Evolutionary conservation across 2,329 filamentous ascomycete genomes (phyloP).

Genomic region (Fusarium transvaalense): DNA sequence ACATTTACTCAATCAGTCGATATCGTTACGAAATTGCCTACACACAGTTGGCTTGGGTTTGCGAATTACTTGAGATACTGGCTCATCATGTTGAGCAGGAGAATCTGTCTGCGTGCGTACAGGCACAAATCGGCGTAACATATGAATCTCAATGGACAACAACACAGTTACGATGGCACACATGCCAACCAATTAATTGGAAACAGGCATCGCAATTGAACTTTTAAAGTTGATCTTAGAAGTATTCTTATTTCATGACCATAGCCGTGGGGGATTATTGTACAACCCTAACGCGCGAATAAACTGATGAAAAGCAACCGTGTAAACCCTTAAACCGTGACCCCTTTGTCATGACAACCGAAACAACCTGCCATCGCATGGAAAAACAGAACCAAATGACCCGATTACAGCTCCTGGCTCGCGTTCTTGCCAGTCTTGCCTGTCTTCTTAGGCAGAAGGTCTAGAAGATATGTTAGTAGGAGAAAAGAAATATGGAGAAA

Average conservation of each 20-base stretch:
- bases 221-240: slow-evolving; percentile 55
- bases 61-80: no score
- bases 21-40: no score
- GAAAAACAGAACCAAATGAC: slow-evolving; percentile 63
- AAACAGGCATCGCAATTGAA: neutral
- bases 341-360: slow-evolving; percentile 86
- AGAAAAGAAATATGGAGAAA: neutral
- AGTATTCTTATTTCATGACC: slow-evolving; percentile 73
- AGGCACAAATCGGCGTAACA: no score
- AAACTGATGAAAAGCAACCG: slow-evolving; percentile 64
- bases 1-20: neutral
- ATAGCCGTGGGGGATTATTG: slow-evolving; percentile 77
- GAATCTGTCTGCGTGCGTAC: no score
- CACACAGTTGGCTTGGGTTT: no score
- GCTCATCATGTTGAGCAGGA: no score
- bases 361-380: slow-evolving; percentile 71
- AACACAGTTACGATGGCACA: no score
- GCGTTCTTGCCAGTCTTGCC: slow-evolving; percentile 91
- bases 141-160: no score
- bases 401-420: slow-evolving; percentile 91
- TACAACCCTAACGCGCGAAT: slow-evolving; percentile 73
- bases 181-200: no score
- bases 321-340: slow-evolving; percentile 82
- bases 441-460: slow-evolving; percentile 99
- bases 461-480: slow-evolving; percentile 65